phyloP scores from a whole-genome alignment of 2,329 filamentous ascomycete genomes.

The Huntiella savannae region DNA sequence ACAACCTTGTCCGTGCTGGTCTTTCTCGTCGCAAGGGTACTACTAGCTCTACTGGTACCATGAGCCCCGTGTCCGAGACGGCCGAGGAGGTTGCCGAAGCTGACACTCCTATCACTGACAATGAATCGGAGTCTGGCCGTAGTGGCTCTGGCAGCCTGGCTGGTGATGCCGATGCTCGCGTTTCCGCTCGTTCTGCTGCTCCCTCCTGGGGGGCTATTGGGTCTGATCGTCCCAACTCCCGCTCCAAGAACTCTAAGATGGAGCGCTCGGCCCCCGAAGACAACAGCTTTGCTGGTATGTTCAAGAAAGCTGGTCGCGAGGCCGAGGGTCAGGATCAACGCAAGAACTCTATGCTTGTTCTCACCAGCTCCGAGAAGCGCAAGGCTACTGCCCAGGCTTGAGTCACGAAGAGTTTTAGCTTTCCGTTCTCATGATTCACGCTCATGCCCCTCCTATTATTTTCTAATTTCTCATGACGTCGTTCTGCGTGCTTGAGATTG shows the following conservation, averaged over 20 bases:
- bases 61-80: conserved; percentile 77
- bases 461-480: neutral
- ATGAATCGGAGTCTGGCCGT: conserved; percentile 51
- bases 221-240: conserved; percentile 59
- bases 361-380: conserved; percentile 80
- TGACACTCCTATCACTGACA: conserved; percentile 52
- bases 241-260: conserved; percentile 37
- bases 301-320: conserved; percentile 38
- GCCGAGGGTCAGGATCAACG: conserved; percentile 44
- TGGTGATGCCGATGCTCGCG: conserved; percentile 48
- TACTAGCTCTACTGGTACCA: conserved; percentile 52
- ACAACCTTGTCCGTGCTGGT: conserved; percentile 79
- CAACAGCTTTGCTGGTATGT: conserved; percentile 46
- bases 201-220: conserved; percentile 63
- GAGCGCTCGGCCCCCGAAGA: conserved; percentile 25
- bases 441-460: conserved; percentile 11
- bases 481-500: neutral
- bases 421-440: conserved; percentile 11
- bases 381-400: conserved; percentile 26
- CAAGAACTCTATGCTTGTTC: conserved; percentile 69
- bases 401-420: conserved; percentile 2
- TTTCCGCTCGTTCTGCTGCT: conserved; percentile 53
- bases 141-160: conserved; percentile 66
- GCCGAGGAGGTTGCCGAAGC: conserved; percentile 30
- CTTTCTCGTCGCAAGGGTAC: conserved; percentile 68